Percentiles rank a stretch among this genome's conserved stretches.
Conservation (phyloP, 768 basidiomycete genomes). For the Neoboletus brunneissimus region DNA sequence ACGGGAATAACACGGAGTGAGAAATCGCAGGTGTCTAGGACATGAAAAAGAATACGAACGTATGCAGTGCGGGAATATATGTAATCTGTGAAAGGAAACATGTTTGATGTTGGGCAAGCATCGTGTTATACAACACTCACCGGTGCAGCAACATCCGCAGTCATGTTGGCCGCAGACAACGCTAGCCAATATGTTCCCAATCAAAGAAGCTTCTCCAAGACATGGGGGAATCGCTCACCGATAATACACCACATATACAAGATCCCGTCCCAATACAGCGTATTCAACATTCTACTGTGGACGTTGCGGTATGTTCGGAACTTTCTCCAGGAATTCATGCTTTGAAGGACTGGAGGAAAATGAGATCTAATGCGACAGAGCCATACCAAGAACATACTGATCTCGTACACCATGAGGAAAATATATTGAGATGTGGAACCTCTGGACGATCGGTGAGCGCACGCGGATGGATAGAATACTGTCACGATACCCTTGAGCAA, state of each 20-base stretch:
- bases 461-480: conserved; percentile 24
- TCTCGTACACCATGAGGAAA: conserved; percentile 22
- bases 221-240: conserved; percentile 2
- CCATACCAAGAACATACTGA: conserved; percentile 9
- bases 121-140: conserved; percentile 7
- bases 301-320: conserved; percentile 20
- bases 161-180: conserved; percentile 13
- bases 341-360: conserved; percentile 19
- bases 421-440: conserved; percentile 6
- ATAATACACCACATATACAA: conserved; percentile 26
- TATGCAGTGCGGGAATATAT: conserved; percentile 19
- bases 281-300: conserved; percentile 16
- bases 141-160: conserved; percentile 17
- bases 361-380: not conserved
- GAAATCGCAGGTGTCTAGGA: not conserved
- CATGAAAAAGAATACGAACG: conserved; percentile 17
- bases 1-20: conserved; percentile 2
- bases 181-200: conserved; percentile 2
- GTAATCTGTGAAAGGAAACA: conserved; percentile 4
- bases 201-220: not conserved
- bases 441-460: conserved; percentile 15
- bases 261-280: conserved; percentile 28
- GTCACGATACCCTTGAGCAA: not conserved
- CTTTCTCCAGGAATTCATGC: conserved; percentile 25
- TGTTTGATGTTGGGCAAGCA: not conserved